A percentile compares a stretch with the other conserved stretches of the same genome.
These are phyloP conservation scores for Imleria badia DNA, from an alignment of 768 basidiomycete species.

Conservation along the genomic window DNA sequence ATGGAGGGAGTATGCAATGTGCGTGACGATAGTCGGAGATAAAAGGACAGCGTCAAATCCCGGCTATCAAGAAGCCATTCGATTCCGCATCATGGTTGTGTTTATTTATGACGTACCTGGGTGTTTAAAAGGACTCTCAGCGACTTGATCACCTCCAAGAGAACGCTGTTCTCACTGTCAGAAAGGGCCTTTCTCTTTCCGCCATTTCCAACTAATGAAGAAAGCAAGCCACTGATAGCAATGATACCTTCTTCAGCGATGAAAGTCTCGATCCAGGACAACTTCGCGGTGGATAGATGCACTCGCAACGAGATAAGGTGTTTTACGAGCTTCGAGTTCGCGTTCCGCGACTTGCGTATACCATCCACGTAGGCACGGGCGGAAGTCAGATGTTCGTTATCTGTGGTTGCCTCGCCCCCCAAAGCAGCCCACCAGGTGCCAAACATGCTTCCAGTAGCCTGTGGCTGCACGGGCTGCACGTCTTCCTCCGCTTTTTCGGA, in stretches of 20 bases:
- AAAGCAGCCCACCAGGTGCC: constrained; percentile 74
- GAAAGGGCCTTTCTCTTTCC: constrained; percentile 59
- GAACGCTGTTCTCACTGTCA: constrained; percentile 65
- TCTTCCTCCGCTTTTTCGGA: constrained; percentile 30
- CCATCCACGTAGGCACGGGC: constrained; percentile 64
- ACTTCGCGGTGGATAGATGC: constrained; percentile 78
- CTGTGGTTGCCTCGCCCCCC: constrained; percentile 44
- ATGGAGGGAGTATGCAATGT: constrained; percentile 71
- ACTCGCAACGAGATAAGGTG: constrained; percentile 82
- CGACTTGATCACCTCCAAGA: constrained; percentile 77
- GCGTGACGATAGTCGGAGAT: constrained; percentile 63
- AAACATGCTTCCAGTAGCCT: constrained; percentile 76
- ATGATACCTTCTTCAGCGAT: constrained; percentile 62
- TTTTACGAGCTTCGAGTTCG: constrained; percentile 65
- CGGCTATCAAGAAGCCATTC: constrained; percentile 40
- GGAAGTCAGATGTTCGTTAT: constrained; percentile 43
- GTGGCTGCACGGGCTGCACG: constrained; percentile 50
- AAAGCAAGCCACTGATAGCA: constrained; percentile 56
- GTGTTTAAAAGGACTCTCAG: constrained; percentile 83
- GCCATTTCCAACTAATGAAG: constrained; percentile 61
- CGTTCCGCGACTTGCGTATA: constrained; percentile 52
- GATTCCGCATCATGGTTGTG: neutral
- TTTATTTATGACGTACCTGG: constrained; percentile 49
- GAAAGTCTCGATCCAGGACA: constrained; percentile 80
- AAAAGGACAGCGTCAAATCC: constrained; percentile 70